phyloP scores from a whole-genome alignment of 371 early-diverging fungal genomes.

The Rhizopus sp. region DNA sequence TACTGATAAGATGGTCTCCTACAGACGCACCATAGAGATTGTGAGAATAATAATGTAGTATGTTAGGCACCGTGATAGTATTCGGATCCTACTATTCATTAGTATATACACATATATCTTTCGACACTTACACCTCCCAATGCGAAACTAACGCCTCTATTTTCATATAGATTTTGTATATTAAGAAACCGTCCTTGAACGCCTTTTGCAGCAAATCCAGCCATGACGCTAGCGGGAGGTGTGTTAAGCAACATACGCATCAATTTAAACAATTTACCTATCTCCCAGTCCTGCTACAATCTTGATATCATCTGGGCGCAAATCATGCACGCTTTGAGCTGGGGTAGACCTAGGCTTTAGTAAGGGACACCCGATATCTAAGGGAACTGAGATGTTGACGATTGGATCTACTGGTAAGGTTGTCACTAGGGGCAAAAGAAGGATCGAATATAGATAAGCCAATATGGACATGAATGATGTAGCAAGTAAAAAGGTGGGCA shows the following conservation, averaged over 20 bases:
- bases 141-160: constrained; percentile 53
- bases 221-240: constrained; percentile 54
- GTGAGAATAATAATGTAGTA: constrained; percentile 41
- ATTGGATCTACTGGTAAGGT: constrained; percentile 13
- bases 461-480: constrained; percentile 13
- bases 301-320: constrained; percentile 64
- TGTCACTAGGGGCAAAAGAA: constrained; percentile 19
- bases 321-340: constrained; percentile 35
- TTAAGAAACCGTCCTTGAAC: constrained; percentile 33
- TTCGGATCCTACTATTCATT: constrained; percentile 32
- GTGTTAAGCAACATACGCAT: too few relatives aligned
- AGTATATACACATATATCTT: neutral
- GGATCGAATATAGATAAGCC: constrained; percentile 26
- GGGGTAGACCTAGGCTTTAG: constrained; percentile 28
- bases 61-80: constrained; percentile 46
- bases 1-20: constrained; percentile 42
- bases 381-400: constrained; percentile 9
- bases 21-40: constrained; percentile 41
- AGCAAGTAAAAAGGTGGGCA: constrained; percentile 10
- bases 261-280: constrained; percentile 25
- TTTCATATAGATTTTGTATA: constrained; percentile 33
- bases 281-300: constrained; percentile 69
- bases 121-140: constrained; percentile 49
- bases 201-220: constrained; percentile 63
- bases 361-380: constrained; percentile 37